phyloP scores from a whole-genome alignment of 352 stramenopile species.

The Pythium dissimile region DNA sequence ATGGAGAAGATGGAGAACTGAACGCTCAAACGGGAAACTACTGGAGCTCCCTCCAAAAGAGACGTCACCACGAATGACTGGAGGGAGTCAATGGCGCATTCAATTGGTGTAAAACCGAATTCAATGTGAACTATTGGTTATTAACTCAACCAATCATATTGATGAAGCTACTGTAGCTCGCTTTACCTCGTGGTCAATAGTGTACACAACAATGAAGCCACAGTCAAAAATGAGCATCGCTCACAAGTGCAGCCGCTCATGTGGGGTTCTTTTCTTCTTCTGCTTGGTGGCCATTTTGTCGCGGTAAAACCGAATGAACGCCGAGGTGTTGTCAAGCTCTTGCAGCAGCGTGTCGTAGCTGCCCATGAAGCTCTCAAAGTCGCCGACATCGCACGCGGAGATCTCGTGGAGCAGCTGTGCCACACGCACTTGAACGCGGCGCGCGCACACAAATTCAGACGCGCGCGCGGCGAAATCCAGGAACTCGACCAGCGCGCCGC shows the following conservation, averaged over 20 bases:
- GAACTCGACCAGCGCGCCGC: conserved; percentile 51
- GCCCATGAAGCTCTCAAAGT: conserved; percentile 28
- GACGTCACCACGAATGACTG: conserved; percentile 23
- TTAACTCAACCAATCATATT: conserved; percentile 14
- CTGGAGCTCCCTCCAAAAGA: neutral
- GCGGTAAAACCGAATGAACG: conserved; percentile 37
- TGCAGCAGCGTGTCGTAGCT: conserved; percentile 20
- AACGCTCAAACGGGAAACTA: neutral
- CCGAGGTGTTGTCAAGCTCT: conserved; percentile 31
- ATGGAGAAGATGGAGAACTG: no score
- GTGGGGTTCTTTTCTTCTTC: conserved; percentile 23
- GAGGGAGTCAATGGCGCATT: neutral
- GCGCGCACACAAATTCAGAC: conserved; percentile 68
- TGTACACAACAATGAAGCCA: conserved; percentile 4
- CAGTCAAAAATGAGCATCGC: conserved; percentile 10
- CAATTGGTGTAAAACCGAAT: conserved; percentile 15
- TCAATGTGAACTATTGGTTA: neutral
- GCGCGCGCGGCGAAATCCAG: conserved; percentile 63
- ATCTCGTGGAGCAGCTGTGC: conserved; percentile 56
- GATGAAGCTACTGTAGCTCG: neutral
- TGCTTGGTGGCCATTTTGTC: conserved; percentile 18
- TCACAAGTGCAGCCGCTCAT: neutral
- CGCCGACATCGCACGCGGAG: conserved; percentile 45
- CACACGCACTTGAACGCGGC: conserved; percentile 60
- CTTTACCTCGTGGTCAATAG: neutral